phyloP scores from a whole-genome alignment of 2,329 filamentous ascomycete genomes.

The Akanthomyces muscarius region DNA sequence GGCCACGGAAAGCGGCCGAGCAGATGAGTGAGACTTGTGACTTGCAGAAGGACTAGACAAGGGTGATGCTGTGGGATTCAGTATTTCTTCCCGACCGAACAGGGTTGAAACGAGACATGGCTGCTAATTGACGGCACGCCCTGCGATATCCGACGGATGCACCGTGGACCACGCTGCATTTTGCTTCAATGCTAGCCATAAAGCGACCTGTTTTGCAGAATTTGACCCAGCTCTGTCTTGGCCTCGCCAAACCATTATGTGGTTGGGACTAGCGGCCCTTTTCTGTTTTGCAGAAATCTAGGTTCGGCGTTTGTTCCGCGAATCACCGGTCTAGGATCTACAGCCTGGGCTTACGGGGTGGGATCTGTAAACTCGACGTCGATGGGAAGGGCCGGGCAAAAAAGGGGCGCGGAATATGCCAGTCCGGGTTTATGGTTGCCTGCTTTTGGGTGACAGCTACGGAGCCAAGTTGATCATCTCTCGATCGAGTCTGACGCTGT shows the following conservation, averaged over 20 bases:
- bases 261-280: neutral
- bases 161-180: neutral
- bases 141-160: slow-evolving; percentile 5
- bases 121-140: neutral
- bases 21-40: neutral
- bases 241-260: neutral
- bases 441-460: neutral
- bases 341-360: neutral
- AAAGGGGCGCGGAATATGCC: neutral
- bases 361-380: neutral
- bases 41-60: neutral
- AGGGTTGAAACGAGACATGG: neutral
- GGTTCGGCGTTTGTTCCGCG: neutral
- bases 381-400: neutral
- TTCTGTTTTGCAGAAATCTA: neutral
- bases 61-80: neutral
- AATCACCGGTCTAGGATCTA: slow-evolving; percentile 5
- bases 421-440: neutral
- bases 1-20: neutral
- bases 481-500: neutral
- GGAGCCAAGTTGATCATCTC: neutral
- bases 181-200: neutral
- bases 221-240: neutral
- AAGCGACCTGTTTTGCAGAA: neutral
- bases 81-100: neutral